These are phyloP conservation scores for Cucurbita moschata DNA, from an alignment of 306 rosid genomes.

Conservation along the genomic window DNA sequence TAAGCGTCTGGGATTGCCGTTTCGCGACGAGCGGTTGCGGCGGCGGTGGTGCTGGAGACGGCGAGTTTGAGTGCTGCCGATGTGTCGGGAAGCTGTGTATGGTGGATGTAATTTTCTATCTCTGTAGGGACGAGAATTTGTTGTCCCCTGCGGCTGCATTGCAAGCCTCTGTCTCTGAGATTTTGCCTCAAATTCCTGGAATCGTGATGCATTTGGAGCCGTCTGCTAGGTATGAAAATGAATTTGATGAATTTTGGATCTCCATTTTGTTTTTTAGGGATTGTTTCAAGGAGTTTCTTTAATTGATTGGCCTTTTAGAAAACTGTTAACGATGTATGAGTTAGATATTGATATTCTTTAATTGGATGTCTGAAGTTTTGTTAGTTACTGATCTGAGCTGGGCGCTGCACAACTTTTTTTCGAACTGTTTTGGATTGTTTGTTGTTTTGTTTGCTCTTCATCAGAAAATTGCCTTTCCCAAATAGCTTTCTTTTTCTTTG, in stretches of 20 bases:
- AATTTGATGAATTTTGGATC: background rate
- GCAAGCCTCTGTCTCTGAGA: slow-evolving; percentile 37
- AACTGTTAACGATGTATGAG: background rate
- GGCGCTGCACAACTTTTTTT: background rate
- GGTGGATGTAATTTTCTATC: slow-evolving; percentile 71
- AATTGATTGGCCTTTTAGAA: background rate
- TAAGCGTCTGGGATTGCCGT: slow-evolving; percentile 68
- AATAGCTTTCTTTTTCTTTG: background rate
- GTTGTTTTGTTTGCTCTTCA: background rate
- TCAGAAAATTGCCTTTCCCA: background rate
- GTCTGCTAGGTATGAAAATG: slow-evolving; percentile 46
- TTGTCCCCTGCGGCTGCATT: slow-evolving; percentile 55
- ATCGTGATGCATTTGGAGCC: slow-evolving; percentile 53
- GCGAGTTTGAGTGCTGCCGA: slow-evolving; percentile 20
- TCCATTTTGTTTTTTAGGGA: background rate
- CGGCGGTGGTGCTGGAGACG: background rate
- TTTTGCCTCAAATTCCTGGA: slow-evolving; percentile 27
- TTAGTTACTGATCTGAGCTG: background rate
- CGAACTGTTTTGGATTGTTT: background rate
- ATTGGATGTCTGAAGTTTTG: background rate
- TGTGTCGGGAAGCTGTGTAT: slow-evolving; percentile 74
- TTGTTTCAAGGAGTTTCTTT: background rate
- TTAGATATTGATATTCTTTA: background rate
- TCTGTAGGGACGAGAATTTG: slow-evolving; percentile 37
- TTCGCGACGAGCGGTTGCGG: slow-evolving; percentile 7